Evolutionary conservation across 2,329 filamentous ascomycete species (phyloP).

Genomic region (Albifimbria verrucaria): DNA sequence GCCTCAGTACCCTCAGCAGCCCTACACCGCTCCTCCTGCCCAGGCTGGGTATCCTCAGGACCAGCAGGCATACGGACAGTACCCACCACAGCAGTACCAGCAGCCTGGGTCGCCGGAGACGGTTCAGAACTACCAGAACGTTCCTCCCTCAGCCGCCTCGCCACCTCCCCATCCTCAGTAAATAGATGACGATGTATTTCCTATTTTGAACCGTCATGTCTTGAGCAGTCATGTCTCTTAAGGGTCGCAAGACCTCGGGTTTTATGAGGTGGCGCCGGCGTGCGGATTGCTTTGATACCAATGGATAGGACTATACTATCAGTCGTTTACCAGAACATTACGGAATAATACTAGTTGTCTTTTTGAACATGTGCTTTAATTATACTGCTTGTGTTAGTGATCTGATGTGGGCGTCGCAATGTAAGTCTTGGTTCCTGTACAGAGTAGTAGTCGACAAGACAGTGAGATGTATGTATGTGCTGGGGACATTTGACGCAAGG

Average conservation of each 20-base stretch:
- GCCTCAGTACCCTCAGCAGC: slow-evolving; percentile 11
- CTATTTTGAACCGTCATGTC: neutral
- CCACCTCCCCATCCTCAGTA: neutral
- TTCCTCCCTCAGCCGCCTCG: neutral
- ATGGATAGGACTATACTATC: neutral
- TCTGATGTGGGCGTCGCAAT: too few relatives aligned
- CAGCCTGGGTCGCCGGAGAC: slow-evolving; percentile 11
- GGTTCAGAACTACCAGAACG: slow-evolving; percentile 8
- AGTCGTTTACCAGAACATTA: too few relatives aligned
- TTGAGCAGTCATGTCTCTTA: neutral
- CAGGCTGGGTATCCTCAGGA: slow-evolving; percentile 22
- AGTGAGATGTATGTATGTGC: too few relatives aligned
- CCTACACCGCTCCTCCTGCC: slow-evolving; percentile 8
- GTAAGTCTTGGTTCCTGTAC: too few relatives aligned
- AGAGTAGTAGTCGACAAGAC: too few relatives aligned
- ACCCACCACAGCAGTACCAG: slow-evolving; percentile 17
- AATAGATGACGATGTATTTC: neutral
- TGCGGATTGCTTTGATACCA: neutral
- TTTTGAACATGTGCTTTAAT: too few relatives aligned
- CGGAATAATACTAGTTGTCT: too few relatives aligned
- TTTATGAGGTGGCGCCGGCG: neutral
- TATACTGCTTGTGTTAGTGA: too few relatives aligned
- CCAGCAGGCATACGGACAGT: slow-evolving; percentile 15
- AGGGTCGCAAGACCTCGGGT: too few relatives aligned
- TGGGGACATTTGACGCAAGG: too few relatives aligned